Percentiles rank a stretch among this genome's conserved stretches.
These are phyloP conservation scores for Phytopythium ostracodes DNA, from an alignment of 352 stramenopile species.

Conservation along the genomic window DNA sequence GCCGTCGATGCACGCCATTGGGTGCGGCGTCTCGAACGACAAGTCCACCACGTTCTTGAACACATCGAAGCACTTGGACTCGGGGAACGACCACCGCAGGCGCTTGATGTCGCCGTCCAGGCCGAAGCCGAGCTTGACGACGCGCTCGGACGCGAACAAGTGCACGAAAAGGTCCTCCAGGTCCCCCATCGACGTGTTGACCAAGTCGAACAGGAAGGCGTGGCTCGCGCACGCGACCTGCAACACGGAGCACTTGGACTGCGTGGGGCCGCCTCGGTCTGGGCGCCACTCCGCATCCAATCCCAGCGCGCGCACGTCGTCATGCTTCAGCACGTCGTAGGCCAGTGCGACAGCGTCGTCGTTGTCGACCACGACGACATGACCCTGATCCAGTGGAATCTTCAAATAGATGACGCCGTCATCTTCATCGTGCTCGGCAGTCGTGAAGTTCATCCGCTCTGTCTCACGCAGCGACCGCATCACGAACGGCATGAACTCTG, in stretches of 20 bases:
- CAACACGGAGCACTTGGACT: slow-evolving; percentile 64
- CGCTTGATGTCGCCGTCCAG: slow-evolving; percentile 64
- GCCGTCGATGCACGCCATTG: slow-evolving; percentile 23
- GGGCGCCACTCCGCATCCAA: slow-evolving; percentile 75
- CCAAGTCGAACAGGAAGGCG: slow-evolving; percentile 67
- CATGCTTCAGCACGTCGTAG: slow-evolving; percentile 41
- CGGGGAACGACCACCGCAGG: slow-evolving; percentile 66
- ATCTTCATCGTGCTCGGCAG: slow-evolving; percentile 2
- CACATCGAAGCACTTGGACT: slow-evolving; percentile 54
- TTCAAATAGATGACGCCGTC: slow-evolving; percentile 39
- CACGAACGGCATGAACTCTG: slow-evolving; percentile 64
- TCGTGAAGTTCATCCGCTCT: slow-evolving; percentile 1
- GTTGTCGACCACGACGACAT: slow-evolving; percentile 56
- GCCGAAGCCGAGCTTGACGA: slow-evolving; percentile 63
- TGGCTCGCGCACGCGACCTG: slow-evolving; percentile 62
- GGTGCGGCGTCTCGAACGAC: slow-evolving; percentile 33
- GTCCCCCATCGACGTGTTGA: slow-evolving; percentile 47
- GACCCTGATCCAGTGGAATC: slow-evolving; percentile 33
- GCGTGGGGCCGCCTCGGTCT: slow-evolving; percentile 29
- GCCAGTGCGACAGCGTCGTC: slow-evolving; percentile 45
- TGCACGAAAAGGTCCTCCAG: slow-evolving; percentile 63
- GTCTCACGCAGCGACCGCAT: slow-evolving; percentile 17
- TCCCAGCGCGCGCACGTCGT: slow-evolving; percentile 32
- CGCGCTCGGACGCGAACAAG: slow-evolving; percentile 42
- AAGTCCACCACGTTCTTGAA: slow-evolving; percentile 68